phyloP scores from a whole-genome alignment of 768 basidiomycete species.

The Agaricus sinodeliciosus region DNA sequence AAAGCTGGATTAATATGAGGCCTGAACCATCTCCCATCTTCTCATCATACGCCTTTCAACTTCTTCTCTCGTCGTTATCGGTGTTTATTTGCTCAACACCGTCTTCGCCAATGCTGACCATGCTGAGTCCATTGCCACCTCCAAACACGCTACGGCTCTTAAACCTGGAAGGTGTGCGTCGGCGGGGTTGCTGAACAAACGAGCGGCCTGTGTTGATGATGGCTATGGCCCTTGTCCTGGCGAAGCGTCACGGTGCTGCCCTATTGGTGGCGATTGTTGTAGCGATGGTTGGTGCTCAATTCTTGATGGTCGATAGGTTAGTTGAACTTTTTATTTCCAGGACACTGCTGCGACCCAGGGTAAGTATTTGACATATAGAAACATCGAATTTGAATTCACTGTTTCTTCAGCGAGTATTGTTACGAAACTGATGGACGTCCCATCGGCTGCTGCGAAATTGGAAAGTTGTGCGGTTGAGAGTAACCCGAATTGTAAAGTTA shows the following conservation, averaged over 20 bases:
- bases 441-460: no score
- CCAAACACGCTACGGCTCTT: background rate
- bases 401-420: no score
- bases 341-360: no score
- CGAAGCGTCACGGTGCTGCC: constrained; percentile 5
- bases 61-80: background rate
- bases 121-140: background rate
- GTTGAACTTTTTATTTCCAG: no score
- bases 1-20: no score
- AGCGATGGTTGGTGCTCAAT: background rate
- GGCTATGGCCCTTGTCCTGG: constrained; percentile 2
- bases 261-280: constrained; percentile 10
- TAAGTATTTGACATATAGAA: no score
- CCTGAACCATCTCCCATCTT: background rate
- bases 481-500: no score
- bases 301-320: no score
- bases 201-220: background rate
- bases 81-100: background rate
- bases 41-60: background rate
- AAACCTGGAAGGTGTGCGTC: background rate
- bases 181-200: background rate
- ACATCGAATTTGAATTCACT: no score
- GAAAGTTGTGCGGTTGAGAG: no score
- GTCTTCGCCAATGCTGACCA: background rate
- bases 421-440: no score